These are phyloP conservation scores for Boletus fagicola DNA, from an alignment of 768 basidiomycete species.

Conservation along the genomic window DNA sequence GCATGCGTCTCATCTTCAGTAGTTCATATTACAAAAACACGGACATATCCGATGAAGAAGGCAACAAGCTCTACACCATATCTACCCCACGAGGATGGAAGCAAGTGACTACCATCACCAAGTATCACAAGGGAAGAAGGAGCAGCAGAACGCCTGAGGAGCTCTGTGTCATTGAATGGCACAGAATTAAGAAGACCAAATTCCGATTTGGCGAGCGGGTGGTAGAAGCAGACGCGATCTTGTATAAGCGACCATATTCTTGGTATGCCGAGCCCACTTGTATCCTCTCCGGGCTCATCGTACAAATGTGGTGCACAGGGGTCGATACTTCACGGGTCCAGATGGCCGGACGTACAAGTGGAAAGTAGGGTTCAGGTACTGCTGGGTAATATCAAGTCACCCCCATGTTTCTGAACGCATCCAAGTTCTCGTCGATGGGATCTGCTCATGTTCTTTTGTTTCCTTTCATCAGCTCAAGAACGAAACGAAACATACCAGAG, in stretches of 20 bases:
- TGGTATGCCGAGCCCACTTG: conserved; percentile 1
- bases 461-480: conserved; percentile 11
- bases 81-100: conserved; percentile 16
- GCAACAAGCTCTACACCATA: conserved; percentile 20
- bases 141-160: conserved; percentile 3
- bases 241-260: conserved; percentile 9
- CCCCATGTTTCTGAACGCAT: background rate
- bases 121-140: background rate
- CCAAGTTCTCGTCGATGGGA: background rate
- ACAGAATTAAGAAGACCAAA: conserved; percentile 22
- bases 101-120: conserved; percentile 14
- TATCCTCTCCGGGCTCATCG: background rate
- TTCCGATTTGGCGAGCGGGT: conserved; percentile 28
- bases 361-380: conserved; percentile 22
- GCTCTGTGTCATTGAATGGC: conserved; percentile 34
- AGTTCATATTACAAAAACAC: conserved; percentile 17
- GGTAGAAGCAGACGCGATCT: conserved; percentile 17
- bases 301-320: conserved; percentile 8
- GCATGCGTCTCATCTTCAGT: conserved; percentile 21
- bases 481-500: conserved; percentile 11
- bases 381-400: conserved; percentile 22
- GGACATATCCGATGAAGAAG: conserved; percentile 15
- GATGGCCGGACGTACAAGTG: conserved; percentile 35
- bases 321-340: conserved; percentile 29
- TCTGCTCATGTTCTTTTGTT: conserved; percentile 1